Base-by-base conservation (phyloP, 2,329 filamentous ascomycete species). In the Neospermospora avenae region DNA sequence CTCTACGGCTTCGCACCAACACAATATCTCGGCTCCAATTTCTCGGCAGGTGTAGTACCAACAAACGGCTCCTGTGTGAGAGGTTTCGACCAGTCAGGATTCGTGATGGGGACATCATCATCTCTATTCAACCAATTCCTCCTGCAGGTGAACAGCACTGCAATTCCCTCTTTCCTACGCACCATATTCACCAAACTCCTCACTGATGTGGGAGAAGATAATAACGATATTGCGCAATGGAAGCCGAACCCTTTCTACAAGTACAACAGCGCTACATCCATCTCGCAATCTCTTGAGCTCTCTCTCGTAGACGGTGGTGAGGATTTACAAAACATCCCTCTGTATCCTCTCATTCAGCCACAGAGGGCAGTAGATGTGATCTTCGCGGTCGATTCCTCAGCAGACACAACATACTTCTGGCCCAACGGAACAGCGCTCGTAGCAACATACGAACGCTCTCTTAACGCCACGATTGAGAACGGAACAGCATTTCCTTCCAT, bases 11-110 rank as follows among this genome's bases (percentile, higher is more conserved):
- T 92, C 67, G 86, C 82, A 0, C 89, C 90, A 1, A 76, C 88
- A 4, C 76, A 85, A 62, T 93, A 87, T 65, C 74, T 93, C 2
- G 90, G 90, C 2, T 90, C 89, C 1, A 86, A 86, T 65, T 92
- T 93, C 72, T 81, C 78, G 41, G 78, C 76, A 5, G 90, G 90
- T 20, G 70, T 72, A 7, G 73, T 95, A 20, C 76, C 82, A 0
- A 71, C 77, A 11, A 73, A 79, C 58, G 81, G 82, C 45, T 72
- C 76, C 28, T 96, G 93, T 70, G 81, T 96, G 16, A 79, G 82
- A 7, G 93, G 93, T 0, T 92, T 92, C 64, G 93, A 96, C 74
- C 92, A 92, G 68, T 83, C 83, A 24, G 90, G 90, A 6, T 96
- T 84, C 70, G 78, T 96, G 25, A 91, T 96, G 84, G 92, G 92